Evolutionary conservation across 495 filamentous ascomycete species (phyloP), one percentile per base, ranked within the genome.

Genomic region (Xylaria telfairii): DNA sequence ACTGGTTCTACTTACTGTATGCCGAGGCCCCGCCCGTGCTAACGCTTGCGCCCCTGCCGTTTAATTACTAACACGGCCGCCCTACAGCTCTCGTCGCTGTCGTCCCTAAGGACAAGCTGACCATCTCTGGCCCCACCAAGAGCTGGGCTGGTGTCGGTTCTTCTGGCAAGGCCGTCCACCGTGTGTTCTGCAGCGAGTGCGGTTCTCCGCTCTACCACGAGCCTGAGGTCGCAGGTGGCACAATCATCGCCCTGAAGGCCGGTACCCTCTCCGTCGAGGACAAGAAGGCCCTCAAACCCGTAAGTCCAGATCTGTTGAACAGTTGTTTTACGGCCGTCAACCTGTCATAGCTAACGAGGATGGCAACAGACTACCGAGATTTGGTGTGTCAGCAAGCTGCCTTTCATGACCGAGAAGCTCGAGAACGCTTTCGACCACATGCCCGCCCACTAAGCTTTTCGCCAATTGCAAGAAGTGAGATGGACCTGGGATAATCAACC

Each of bases 121-220:
- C 80, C 69, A 82, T 90, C 80, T 83, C 82, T n/a, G 90, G 90
- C 69, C 88, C 89, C 39, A 78, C 81, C 81, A 91, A 92, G 84
- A 89, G 80, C 81, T 92, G 75, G 77, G 79, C 87, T 30, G 85
- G 86, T 73, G 80, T 72, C 32, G 89, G 85, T 62, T 78, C 76
- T 69, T 90, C 87, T 4, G 89, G 89, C 74, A 81, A 87, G 51
- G 75, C 83, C 63, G 89, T 91, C 53, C 87, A 88, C 83, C 89
- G 90, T 59, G 79, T 89, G 80, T 92, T 91, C 86, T 92, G 90
- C 85, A 81, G 80, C 65, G 88, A 90, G 74, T 92, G 90, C 80
- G 90, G 90, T 65, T 90, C 88, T 5, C 89, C 89, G 65, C 90
- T 92, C 75, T 89, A 89, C 49, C 90, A 92, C 76, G 89, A 90